Base-by-base conservation (phyloP, 352 stramenopile species). In the Sclerospora graminicola region DNA sequence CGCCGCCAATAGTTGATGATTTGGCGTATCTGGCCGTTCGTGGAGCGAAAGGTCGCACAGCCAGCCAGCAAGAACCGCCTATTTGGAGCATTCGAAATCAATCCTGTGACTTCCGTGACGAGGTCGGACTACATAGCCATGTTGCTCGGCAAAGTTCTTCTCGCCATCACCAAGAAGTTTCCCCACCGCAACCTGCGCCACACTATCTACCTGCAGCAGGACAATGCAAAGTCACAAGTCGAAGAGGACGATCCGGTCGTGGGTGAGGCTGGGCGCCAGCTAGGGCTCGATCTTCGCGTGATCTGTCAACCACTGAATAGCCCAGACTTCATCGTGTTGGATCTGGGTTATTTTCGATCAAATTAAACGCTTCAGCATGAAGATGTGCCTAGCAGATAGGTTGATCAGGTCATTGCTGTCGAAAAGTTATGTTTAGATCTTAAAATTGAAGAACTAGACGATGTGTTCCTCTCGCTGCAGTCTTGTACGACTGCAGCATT, bases 161-260 rank as follows among this genome's bases (percentile, higher is more conserved):
- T 50, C 4, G 38, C 53, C 0, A 63, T 59, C 34, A 61, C 28
- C 8, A n/a, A 9, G 9, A 33, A 33, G 28, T 33, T 33, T 33
- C 28, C 28, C 9, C 8, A 13, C 14, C 28, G 28, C 9, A 64
- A 42, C 42, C 40, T 16, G 19, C 40, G 6, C 59, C 35, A 41
- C 46, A 31, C 27, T 4, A 68, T 58, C 7, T 42, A 31, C 11
- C 53, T 65, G 9, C 57, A 67, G 21, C 47, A 65, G 32, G 53
- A 71, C 26, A 68, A 71, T n/a, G 46, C 49, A 0, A 48, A 26
- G 0, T 45, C 49, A 0, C 53, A 67, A 35, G 1, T 56, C 15
- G 10, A 30, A 5, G 20, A 37, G 9, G 7, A 38, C n/a, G 61
- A 67, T 18, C 20, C n/a, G n/a, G n/a, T n/a, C 34, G 10, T n/a